Percentiles rank a stretch among this genome's conserved stretches.
These are phyloP conservation scores for Udeniomyces megalosporus DNA, from an alignment of 768 basidiomycete genomes.

Conservation along the genomic window DNA sequence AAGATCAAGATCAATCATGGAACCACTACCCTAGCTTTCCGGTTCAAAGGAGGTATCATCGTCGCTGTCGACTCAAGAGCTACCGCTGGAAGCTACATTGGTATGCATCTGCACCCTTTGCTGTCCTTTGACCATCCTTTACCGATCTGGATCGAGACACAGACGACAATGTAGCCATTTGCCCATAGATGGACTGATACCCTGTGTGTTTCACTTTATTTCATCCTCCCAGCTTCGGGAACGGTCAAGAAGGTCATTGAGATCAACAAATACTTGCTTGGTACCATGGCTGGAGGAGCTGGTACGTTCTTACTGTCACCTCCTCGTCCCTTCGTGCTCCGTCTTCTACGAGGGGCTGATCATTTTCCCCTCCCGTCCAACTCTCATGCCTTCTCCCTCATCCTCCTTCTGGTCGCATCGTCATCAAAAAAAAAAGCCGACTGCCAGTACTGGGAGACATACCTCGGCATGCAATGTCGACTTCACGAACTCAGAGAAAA, in stretches of 20 bases:
- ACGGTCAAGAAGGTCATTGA: conserved; percentile 99
- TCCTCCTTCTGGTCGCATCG: not conserved
- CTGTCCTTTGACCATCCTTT: not conserved
- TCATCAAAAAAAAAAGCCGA: conserved; percentile 43
- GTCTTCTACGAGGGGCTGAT: no score
- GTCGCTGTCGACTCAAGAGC: conserved; percentile 99
- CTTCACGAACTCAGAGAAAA: conserved; percentile 86
- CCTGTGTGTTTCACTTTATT: not conserved
- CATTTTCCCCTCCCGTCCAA: no score
- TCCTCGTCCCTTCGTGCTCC: conserved; percentile 2
- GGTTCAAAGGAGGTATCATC: conserved; percentile 90
- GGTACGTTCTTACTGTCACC: conserved; percentile 38
- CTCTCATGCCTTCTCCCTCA: not conserved
- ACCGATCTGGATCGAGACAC: no score
- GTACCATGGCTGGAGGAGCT: conserved; percentile 99
- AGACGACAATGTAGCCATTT: no score
- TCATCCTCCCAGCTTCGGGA: conserved; percentile 86
- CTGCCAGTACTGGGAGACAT: conserved; percentile 97
- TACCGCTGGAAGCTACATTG: conserved; percentile 91
- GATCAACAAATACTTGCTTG: conserved; percentile 96
- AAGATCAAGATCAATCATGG: conserved; percentile 97
- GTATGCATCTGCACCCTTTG: conserved; percentile 35
- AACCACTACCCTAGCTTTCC: conserved; percentile 93
- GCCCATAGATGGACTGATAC: not conserved
- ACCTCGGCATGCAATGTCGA: conserved; percentile 93